Percentiles rank a stretch among this genome's conserved stretches.
These are phyloP conservation scores for Mycogone perniciosa DNA, from an alignment of 2,329 filamentous ascomycete genomes.

Conservation along the genomic window DNA sequence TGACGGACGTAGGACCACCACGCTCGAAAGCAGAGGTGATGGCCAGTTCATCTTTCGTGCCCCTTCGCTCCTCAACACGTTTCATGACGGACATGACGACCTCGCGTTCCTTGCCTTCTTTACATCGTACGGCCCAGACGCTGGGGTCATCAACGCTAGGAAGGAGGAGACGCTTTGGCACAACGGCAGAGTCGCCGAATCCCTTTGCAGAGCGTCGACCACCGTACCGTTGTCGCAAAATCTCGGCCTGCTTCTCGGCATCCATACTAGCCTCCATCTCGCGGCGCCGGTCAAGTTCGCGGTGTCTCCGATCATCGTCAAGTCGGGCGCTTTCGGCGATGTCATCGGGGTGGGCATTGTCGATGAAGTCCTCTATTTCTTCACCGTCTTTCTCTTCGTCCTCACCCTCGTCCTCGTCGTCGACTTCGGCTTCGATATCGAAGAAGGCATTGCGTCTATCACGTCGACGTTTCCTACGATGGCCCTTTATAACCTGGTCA, in stretches of 20 bases:
- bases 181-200: conserved; percentile 63
- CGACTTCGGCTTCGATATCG: conserved; percentile 97
- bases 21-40: conserved; percentile 92
- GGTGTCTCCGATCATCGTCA: conserved; percentile 84
- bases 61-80: conserved; percentile 72
- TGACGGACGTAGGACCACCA: conserved; percentile 66
- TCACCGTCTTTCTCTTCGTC: conserved; percentile 87
- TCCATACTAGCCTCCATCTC: conserved; percentile 85
- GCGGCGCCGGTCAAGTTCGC: conserved; percentile 87
- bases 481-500: conserved; percentile 38
- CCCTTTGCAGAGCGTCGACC: conserved; percentile 62
- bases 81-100: conserved; percentile 84
- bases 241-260: conserved; percentile 86
- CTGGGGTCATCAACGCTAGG: conserved; percentile 92
- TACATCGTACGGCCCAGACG: conserved; percentile 91
- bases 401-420: conserved; percentile 83
- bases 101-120: conserved; percentile 92
- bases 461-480: conserved; percentile 75
- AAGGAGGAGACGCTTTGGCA: conserved; percentile 79
- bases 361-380: conserved; percentile 76
- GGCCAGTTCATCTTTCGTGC: conserved; percentile 71
- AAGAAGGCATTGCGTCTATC: conserved; percentile 79
- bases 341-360: conserved; percentile 87
- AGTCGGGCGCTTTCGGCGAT: conserved; percentile 72
- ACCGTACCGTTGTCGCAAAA: conserved; percentile 81